These are phyloP conservation scores for Clarireedia paspali DNA, from an alignment of 2,329 filamentous ascomycete species.

Conservation along the genomic window DNA sequence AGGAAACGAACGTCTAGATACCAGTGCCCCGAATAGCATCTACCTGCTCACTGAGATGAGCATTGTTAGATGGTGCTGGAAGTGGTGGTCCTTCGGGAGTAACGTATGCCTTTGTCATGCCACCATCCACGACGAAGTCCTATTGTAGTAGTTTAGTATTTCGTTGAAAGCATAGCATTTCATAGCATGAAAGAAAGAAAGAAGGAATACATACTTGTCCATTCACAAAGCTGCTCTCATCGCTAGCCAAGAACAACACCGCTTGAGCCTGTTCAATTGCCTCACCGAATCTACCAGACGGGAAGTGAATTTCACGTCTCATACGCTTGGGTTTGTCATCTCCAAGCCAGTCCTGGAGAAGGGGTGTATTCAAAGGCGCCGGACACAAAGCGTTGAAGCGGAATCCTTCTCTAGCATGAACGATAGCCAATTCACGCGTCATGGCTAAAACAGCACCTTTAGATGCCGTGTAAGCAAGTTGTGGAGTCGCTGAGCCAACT, in stretches of 20 bases:
- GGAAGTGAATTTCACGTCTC: slow-evolving; percentile 69
- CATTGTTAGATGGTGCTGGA: slow-evolving; percentile 43
- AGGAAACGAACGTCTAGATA: neutral
- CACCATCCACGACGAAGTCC: slow-evolving; percentile 93
- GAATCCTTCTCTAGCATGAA: slow-evolving; percentile 67
- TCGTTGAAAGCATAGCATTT: neutral
- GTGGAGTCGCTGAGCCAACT: slow-evolving; percentile 64
- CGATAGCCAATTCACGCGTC: slow-evolving; percentile 67
- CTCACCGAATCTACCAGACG: slow-evolving; percentile 66
- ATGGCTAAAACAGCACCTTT: slow-evolving; percentile 70
- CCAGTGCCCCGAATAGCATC: slow-evolving; percentile 28
- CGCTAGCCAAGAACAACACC: slow-evolving; percentile 65
- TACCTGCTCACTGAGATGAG: slow-evolving; percentile 26
- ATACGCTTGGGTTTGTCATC: slow-evolving; percentile 62
- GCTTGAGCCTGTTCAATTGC: slow-evolving; percentile 71
- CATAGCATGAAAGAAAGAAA: neutral
- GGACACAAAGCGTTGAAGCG: slow-evolving; percentile 70
- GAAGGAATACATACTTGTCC: slow-evolving; percentile 40
- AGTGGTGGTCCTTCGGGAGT: slow-evolving; percentile 54
- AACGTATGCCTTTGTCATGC: slow-evolving; percentile 88
- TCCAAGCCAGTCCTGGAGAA: slow-evolving; percentile 70
- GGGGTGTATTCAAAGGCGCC: slow-evolving; percentile 66
- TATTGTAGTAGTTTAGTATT: slow-evolving; percentile 22
- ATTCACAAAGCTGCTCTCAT: slow-evolving; percentile 69
- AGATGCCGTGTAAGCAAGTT: slow-evolving; percentile 68